Conservation (phyloP, 306 rosid species). For the Hylodesmum podocarpum region DNA sequence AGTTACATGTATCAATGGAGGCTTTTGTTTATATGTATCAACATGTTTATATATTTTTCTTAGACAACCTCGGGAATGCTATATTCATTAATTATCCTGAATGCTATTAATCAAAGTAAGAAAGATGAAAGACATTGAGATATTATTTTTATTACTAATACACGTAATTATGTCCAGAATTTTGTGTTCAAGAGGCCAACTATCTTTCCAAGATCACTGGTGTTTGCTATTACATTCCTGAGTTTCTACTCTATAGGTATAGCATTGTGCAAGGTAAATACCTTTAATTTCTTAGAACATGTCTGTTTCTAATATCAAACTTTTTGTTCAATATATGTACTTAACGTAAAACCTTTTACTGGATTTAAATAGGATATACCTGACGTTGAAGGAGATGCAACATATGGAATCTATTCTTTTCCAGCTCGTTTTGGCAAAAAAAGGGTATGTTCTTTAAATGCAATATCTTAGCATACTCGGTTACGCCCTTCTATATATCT, state of each 20-base stretch:
- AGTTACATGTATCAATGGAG: too few species aligned
- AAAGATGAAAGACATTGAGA: neutral
- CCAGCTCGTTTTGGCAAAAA: neutral
- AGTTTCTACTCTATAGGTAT: neutral
- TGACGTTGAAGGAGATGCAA: neutral
- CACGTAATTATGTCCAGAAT: too few species aligned
- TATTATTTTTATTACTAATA: neutral
- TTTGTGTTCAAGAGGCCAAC: neutral
- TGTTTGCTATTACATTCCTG: neutral
- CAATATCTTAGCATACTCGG: too few species aligned
- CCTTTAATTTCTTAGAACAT: neutral
- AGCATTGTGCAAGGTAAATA: neutral
- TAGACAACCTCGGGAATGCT: too few species aligned
- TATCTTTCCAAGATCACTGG: neutral
- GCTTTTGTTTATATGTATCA: too few species aligned
- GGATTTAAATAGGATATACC: neutral
- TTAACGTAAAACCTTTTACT: neutral
- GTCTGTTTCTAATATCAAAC: neutral
- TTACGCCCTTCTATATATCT: neutral
- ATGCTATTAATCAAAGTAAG: neutral
- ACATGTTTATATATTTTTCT: too few species aligned
- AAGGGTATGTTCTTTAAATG: neutral
- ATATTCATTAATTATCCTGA: neutral
- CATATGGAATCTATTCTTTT: neutral
- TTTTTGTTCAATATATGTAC: neutral